Evolutionary conservation across 2,329 filamentous ascomycete genomes (phyloP).

Genomic region (Sclerotinia glacialis): DNA sequence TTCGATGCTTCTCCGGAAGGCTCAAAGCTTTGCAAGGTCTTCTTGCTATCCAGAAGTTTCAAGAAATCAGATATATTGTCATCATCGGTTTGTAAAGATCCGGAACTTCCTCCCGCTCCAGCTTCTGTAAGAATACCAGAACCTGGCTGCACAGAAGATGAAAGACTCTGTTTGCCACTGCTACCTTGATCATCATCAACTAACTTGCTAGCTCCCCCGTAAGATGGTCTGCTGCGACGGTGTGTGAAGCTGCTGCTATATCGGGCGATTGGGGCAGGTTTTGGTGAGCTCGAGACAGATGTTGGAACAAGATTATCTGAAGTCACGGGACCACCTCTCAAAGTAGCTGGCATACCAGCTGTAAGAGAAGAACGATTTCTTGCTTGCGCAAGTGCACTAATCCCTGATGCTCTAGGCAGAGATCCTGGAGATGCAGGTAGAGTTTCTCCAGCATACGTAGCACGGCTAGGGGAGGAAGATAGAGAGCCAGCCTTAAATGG

Average conservation of each 20-base stretch:
- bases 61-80: slow-evolving; percentile 93
- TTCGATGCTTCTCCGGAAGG: slow-evolving; percentile 65
- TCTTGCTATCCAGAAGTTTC: slow-evolving; percentile 82
- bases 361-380: slow-evolving; percentile 71
- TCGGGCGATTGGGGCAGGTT: slow-evolving; percentile 71
- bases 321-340: slow-evolving; percentile 62
- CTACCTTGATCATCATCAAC: slow-evolving; percentile 71
- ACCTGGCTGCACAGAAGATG: slow-evolving; percentile 67
- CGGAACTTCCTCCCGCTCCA: slow-evolving; percentile 62
- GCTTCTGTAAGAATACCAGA: slow-evolving; percentile 75
- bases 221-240: slow-evolving; percentile 73
- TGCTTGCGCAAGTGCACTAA: slow-evolving; percentile 54
- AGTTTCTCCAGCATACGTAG: slow-evolving; percentile 32
- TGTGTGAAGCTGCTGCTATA: slow-evolving; percentile 96
- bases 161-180: slow-evolving; percentile 77
- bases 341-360: slow-evolving; percentile 70
- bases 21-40: slow-evolving; percentile 79
- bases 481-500: slow-evolving; percentile 95
- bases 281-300: slow-evolving; percentile 72
- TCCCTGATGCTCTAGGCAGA: slow-evolving; percentile 47
- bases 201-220: slow-evolving; percentile 64
- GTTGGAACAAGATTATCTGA: slow-evolving; percentile 61
- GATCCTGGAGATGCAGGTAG: slow-evolving; percentile 56
- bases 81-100: slow-evolving; percentile 72
- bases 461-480: slow-evolving; percentile 74